Evolutionary conservation across 345 rosid genomes (phyloP).

Genomic region (Murraya koenigii): DNA sequence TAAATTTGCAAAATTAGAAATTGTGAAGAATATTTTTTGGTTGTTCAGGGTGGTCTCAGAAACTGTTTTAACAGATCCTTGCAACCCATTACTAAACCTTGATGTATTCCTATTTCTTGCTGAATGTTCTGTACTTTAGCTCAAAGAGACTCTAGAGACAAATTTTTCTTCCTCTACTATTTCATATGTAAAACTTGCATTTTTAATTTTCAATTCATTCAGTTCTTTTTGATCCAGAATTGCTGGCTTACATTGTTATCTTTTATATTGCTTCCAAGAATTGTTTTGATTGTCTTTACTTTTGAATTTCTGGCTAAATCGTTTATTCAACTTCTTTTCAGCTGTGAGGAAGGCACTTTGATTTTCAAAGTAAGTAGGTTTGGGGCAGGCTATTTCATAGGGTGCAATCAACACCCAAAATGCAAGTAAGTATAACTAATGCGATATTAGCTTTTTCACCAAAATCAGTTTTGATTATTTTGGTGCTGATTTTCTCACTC

Average conservation of each 20-base stretch:
- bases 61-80: neutral
- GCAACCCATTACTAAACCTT: neutral
- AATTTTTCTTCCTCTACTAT: neutral
- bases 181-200: neutral
- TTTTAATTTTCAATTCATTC: neutral
- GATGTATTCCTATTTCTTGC: neutral
- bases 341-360: constrained; percentile 86
- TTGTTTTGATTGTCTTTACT: constrained; percentile 6
- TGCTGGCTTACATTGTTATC: neutral
- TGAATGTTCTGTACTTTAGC: neutral
- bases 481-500: constrained; percentile 11
- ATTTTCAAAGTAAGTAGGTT: constrained; percentile 78
- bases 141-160: neutral
- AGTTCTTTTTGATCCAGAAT: neutral
- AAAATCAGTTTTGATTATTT: constrained; percentile 11
- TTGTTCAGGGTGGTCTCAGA: neutral
- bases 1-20: neutral
- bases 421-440: constrained; percentile 77
- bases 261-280: neutral
- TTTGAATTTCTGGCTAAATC: neutral
- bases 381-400: constrained; percentile 89
- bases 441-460: constrained; percentile 8
- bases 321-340: constrained; percentile 35
- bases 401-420: constrained; percentile 85
- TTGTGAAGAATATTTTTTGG: neutral